Evolutionary conservation across 2,329 filamentous ascomycete genomes (phyloP), one percentile per base, ranked within the genome.

Genomic region (Fusarium fujikuroi): DNA sequence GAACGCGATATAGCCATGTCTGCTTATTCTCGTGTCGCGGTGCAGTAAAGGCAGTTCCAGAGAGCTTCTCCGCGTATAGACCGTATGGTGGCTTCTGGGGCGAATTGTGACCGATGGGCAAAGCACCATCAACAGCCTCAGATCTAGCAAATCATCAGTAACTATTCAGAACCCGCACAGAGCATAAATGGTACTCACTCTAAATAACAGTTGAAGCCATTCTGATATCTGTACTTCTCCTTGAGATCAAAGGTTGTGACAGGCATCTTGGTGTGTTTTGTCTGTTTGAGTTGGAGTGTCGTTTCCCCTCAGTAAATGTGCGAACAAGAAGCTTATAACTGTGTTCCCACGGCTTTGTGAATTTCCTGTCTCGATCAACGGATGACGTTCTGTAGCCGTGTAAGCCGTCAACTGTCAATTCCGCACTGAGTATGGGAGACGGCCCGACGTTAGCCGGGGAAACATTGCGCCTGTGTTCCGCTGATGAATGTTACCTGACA

Each of bases 41-140:
- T 3, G 91, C 90, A 8, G 91, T 93, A 79, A 94, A 94, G 36
- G 92, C 86, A 4, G 91, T 92, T 12, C 92, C 92, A 0, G 91
- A 93, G 47, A 93, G 86, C 84, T 93, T 92, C 83, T 97, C 94
- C 34, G 93, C 90, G 83, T 96, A 96, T 34, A 97, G 89, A 2
- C 93, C 94, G 73, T 91, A 90, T 0, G 93, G 88, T 0, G 91
- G 91, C 79, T 94, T 94, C 80, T 97, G 94, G 0, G 94, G 94
- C 6, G 92, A 94, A 85, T 97, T 97, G 46, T 91, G 88, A 56
- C 88, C 93, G 66, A 94, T 79, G 14, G 94, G 93, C 9, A 95
- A 86, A 9, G 94, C 91, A 23, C 91, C 92, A 21, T 91, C 86
- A 63, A 95, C 85, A 49, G 93, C 93, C 85, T 96, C 93, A 47